Evolutionary conservation across 192 early-diverging fungal genomes (phyloP), one percentile per base, ranked within the genome.

Genomic region (Umbelopsis sp.): DNA sequence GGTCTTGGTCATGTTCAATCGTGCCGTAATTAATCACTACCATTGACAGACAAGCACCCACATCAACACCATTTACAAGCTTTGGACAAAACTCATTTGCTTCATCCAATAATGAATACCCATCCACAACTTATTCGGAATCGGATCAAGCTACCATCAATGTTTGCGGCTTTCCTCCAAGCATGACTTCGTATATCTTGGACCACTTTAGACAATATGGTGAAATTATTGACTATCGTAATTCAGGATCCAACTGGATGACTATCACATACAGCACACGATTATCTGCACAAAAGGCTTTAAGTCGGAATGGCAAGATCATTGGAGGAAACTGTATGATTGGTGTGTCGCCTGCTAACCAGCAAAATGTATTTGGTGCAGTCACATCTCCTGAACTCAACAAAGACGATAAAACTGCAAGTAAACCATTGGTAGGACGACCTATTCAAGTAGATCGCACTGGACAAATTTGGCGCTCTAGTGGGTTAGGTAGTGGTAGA

Each of bases 211-310:
- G 66, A 17, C 44, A 62, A 54, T 79, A 71, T 56, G 73, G 77
- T 24, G 34, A 69, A 16, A 73, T 78, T 8, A 21, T 44, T 5
- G 71, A 56, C 50, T 77, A 74, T 44, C 52, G 50, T 14, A 20
- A 72, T 25, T 53, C 72, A 17, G 70, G 53, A n/a, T 79, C 66
- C 5, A 79, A 79, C 62, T 79, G 71, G 70, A 29, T 75, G 25
- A 66, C 54, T 9, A 65, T 81, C 6, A 73, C 75, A 4, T 81
- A 81, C 34, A 56, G 53, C 25, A 47, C 34, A 24, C 45, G 51
- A 47, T 65, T 36, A 20, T 68, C 71, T 45, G 77, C 77, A 12
- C 47, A 75, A 31, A 69, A 66, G 59, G 77, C 72, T 1, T 41
- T 81, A 6, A 41, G 32, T 29, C 66, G 70, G 22, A 75, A 79